These are phyloP conservation scores for Termitomyces sp. DNA, from an alignment of 768 basidiomycete genomes.

Conservation along the genomic window DNA sequence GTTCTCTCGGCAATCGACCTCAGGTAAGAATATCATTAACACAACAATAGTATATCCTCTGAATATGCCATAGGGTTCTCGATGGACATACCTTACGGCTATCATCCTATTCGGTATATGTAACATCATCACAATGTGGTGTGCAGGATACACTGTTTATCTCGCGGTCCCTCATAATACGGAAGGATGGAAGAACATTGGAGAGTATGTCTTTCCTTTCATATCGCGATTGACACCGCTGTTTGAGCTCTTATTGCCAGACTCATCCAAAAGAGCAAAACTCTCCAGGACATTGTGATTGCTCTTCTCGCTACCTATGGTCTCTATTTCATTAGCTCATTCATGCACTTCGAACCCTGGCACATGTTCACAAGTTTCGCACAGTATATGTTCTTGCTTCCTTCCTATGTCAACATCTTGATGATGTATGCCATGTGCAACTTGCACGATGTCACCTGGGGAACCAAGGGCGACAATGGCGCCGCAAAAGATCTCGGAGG, in stretches of 20 bases:
- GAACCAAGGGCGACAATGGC: conserved; percentile 91
- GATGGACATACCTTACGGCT: conserved; percentile 75
- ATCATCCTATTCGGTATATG: conserved; percentile 77
- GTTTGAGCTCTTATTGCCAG: conserved; percentile 20
- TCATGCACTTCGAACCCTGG: conserved; percentile 94
- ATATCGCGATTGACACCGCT: not conserved
- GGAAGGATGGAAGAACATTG: conserved; percentile 71
- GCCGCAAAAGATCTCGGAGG: conserved; percentile 83
- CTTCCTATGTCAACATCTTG: conserved; percentile 71
- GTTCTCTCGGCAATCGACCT: conserved; percentile 89
- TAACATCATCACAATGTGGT: conserved; percentile 79
- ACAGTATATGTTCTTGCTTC: conserved; percentile 89
- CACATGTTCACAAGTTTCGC: conserved; percentile 93
- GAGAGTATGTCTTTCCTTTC: conserved; percentile 42
- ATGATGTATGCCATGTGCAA: conserved; percentile 98
- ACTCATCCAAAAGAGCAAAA: conserved; percentile 56
- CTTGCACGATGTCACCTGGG: conserved; percentile 86
- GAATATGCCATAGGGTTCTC: conserved; percentile 53
- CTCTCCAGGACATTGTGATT: conserved; percentile 81
- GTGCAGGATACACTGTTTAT: conserved; percentile 88
- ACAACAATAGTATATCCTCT: not conserved
- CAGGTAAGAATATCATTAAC: conserved; percentile 31
- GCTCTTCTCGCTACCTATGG: conserved; percentile 75
- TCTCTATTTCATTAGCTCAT: conserved; percentile 78
- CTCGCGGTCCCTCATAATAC: conserved; percentile 71